These are phyloP conservation scores for Lichtheimia ramosa DNA, from an alignment of 371 early-diverging fungal species.

Conservation along the genomic window DNA sequence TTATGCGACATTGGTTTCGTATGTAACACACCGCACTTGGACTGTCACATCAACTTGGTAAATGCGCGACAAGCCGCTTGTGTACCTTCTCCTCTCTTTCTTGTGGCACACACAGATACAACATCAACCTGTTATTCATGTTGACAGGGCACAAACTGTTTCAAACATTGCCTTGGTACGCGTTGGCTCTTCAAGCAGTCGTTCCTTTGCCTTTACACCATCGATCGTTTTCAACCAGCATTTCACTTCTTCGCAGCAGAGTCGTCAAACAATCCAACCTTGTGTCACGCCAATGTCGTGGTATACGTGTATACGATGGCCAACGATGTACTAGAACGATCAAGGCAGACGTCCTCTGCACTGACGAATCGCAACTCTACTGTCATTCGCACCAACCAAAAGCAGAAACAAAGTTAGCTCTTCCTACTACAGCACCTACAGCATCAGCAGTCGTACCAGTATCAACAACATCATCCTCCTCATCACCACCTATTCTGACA, in stretches of 20 bases:
- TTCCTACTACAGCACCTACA: neutral
- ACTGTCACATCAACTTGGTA: no score
- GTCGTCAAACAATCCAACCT: neutral
- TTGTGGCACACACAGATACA: neutral
- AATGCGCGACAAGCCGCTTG: neutral
- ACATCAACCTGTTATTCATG: neutral
- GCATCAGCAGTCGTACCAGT: neutral
- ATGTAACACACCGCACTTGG: no score
- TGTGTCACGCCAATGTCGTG: slow-evolving; percentile 14
- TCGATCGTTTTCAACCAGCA: neutral
- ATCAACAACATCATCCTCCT: no score
- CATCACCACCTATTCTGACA: no score
- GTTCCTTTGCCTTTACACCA: neutral
- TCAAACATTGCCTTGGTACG: slow-evolving; percentile 4
- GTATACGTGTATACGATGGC: slow-evolving; percentile 13
- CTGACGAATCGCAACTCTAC: slow-evolving; percentile 9
- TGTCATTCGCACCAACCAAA: slow-evolving; percentile 6
- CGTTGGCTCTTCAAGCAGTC: neutral
- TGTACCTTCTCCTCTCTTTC: neutral
- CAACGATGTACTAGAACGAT: slow-evolving; percentile 14
- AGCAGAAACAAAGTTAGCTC: neutral
- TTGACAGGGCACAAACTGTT: neutral
- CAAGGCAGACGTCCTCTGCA: slow-evolving; percentile 4
- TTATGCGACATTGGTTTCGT: no score
- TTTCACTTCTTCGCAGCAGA: neutral